Percentiles rank a stretch among this genome's conserved stretches.
Conservation (phyloP, 257 asterid genomes). For the Verbena officinalis region DNA sequence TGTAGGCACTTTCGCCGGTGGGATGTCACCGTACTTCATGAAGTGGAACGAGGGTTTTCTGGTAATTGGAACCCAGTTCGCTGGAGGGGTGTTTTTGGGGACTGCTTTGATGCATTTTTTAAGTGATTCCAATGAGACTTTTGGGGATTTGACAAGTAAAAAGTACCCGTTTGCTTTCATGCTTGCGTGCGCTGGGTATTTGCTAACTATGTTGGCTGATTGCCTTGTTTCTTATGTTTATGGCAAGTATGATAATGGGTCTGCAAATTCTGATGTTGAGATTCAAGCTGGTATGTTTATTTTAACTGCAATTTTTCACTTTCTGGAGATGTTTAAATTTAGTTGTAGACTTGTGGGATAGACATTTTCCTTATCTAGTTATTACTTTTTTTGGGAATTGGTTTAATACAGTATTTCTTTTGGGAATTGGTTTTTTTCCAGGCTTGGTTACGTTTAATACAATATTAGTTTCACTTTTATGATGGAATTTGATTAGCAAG, state of each 20-base stretch:
- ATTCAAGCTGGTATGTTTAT: slow-evolving; percentile 49
- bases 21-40: slow-evolving; percentile 83
- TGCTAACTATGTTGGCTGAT: slow-evolving; percentile 88
- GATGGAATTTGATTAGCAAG: slow-evolving; percentile 15
- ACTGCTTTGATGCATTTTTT: slow-evolving; percentile 90
- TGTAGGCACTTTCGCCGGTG: slow-evolving; percentile 71
- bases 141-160: slow-evolving; percentile 59
- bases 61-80: slow-evolving; percentile 82
- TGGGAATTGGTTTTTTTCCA: too few species aligned
- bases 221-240: slow-evolving; percentile 57
- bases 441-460: too few species aligned
- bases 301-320: not conserved
- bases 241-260: slow-evolving; percentile 37
- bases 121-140: slow-evolving; percentile 83
- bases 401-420: too few species aligned
- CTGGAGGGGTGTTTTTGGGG: slow-evolving; percentile 90
- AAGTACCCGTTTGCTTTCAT: slow-evolving; percentile 87
- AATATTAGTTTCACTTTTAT: not conserved
- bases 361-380: too few species aligned
- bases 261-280: slow-evolving; percentile 37
- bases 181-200: slow-evolving; percentile 77
- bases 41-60: slow-evolving; percentile 87
- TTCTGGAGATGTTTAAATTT: too few species aligned
- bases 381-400: too few species aligned
- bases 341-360: too few species aligned